Conservation (phyloP, 352 stramenopile species). For the Hyaloperonospora arabidopsidis region DNA sequence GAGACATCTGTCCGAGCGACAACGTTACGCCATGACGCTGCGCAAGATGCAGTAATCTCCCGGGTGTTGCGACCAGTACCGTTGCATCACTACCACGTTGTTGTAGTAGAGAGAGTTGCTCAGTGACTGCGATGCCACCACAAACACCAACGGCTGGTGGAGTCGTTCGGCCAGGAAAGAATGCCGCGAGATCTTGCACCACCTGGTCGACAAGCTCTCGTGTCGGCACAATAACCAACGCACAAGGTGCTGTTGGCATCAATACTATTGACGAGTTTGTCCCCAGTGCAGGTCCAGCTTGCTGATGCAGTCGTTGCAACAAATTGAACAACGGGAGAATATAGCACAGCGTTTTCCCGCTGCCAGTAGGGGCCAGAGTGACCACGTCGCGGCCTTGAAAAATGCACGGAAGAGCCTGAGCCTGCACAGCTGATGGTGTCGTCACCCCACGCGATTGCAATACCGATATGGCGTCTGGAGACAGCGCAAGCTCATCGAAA, state of each 20-base stretch:
- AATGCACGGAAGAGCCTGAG: constrained; percentile 87
- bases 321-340: constrained; percentile 84
- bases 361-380: constrained; percentile 89
- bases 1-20: constrained; percentile 28
- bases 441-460: constrained; percentile 44
- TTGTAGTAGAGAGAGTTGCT: constrained; percentile 34
- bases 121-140: constrained; percentile 30
- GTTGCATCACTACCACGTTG: constrained; percentile 12
- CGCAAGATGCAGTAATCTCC: constrained; percentile 48
- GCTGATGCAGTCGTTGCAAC: constrained; percentile 17
- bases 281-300: too few relatives aligned
- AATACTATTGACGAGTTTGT: constrained; percentile 8
- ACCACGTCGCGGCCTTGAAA: constrained; percentile 88
- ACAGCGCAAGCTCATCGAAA: constrained; percentile 36
- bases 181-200: constrained; percentile 54
- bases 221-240: constrained; percentile 91
- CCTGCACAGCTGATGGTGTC: constrained; percentile 94
- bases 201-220: constrained; percentile 95
- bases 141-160: constrained; percentile 37
- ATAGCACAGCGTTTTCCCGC: constrained; percentile 95
- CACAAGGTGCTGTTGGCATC: constrained; percentile 25
- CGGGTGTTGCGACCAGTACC: constrained; percentile 47
- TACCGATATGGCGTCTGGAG: constrained; percentile 15
- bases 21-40: constrained; percentile 19
- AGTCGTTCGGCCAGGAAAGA: constrained; percentile 15